Conservation (phyloP, 176 grass and related monocot species). For the Secale cereale region DNA sequence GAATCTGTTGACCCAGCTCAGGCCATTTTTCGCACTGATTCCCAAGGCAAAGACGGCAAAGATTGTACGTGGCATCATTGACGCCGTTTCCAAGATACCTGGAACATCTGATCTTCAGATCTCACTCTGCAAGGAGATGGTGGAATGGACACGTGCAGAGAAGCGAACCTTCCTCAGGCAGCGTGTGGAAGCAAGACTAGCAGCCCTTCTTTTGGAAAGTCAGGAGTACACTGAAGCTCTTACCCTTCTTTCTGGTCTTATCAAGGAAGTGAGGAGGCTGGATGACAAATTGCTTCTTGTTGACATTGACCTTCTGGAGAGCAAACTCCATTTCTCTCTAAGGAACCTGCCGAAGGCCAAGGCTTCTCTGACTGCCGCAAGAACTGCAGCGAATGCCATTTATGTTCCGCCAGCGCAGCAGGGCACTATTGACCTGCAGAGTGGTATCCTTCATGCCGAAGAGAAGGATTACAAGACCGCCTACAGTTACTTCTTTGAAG, state of each 20-base stretch:
- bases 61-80: conserved; percentile 74
- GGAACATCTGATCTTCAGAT: conserved; percentile 77
- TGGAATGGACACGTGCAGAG: conserved; percentile 80
- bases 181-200: conserved; percentile 80
- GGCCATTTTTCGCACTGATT: conserved; percentile 68
- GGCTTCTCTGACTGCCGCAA: conserved; percentile 73
- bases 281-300: conserved; percentile 87
- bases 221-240: conserved; percentile 80
- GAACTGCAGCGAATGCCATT: conserved; percentile 82
- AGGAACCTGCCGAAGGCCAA: conserved; percentile 87
- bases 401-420: conserved; percentile 84
- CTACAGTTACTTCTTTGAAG: conserved; percentile 94
- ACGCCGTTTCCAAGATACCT: conserved; percentile 79
- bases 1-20: conserved; percentile 74
- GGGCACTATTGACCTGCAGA: conserved; percentile 79
- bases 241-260: conserved; percentile 60
- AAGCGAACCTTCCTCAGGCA: conserved; percentile 83
- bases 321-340: conserved; percentile 85
- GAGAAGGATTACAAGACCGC: conserved; percentile 92
- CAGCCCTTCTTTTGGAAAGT: conserved; percentile 64
- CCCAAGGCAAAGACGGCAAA: conserved; percentile 94
- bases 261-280: conserved; percentile 89
- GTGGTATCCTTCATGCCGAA: conserved; percentile 71
- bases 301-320: conserved; percentile 86
- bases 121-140: conserved; percentile 83